phyloP scores from a whole-genome alignment of 257 asterid species.

The Salvia miltiorrhiza region DNA sequence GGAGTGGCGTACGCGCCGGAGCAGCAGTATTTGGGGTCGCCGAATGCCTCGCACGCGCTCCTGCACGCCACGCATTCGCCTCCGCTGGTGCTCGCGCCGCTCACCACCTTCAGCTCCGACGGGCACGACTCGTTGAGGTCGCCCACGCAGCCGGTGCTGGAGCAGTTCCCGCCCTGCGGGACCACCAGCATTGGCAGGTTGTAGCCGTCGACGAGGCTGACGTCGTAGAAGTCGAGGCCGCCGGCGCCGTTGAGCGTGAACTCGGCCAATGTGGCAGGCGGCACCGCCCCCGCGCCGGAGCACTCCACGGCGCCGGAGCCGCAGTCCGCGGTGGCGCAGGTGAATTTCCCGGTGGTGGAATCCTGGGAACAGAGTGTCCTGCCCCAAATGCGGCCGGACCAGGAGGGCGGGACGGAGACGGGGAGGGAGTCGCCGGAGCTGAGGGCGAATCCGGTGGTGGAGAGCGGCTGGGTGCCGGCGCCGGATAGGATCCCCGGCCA shows the following conservation, averaged over 20 bases:
- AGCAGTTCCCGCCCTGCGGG: conserved; percentile 65
- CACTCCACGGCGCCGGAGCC: conserved; percentile 62
- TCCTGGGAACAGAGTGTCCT: conserved; percentile 51
- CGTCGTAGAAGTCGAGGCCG: conserved; percentile 72
- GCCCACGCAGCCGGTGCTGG: conserved; percentile 57
- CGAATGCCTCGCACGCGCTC: conserved; percentile 75
- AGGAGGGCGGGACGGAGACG: conserved; percentile 41
- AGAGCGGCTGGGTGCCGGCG: conserved; percentile 49
- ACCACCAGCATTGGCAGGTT: conserved; percentile 67
- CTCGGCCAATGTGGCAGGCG: conserved; percentile 75
- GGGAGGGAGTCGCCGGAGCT: conserved; percentile 40
- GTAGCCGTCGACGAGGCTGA: conserved; percentile 82
- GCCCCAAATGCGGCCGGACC: conserved; percentile 87
- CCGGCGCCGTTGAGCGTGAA: conserved; percentile 71
- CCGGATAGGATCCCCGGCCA: conserved; percentile 76
- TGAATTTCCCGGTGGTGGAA: conserved; percentile 43
- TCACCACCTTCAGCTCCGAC: conserved; percentile 42
- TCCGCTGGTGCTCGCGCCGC: conserved; percentile 2
- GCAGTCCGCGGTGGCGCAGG: conserved; percentile 69
- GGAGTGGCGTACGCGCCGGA: conserved; percentile 59
- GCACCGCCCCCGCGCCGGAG: conserved; percentile 50
- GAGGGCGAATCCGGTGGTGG: conserved; percentile 58
- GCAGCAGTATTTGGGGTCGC: conserved; percentile 55
- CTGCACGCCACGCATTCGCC: conserved; percentile 49
- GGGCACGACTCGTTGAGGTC: conserved; percentile 67